Evolutionary conservation across 2,329 filamentous ascomycete genomes (phyloP), one percentile per base, ranked within the genome.

Genomic region (Colletotrichum sp.): DNA sequence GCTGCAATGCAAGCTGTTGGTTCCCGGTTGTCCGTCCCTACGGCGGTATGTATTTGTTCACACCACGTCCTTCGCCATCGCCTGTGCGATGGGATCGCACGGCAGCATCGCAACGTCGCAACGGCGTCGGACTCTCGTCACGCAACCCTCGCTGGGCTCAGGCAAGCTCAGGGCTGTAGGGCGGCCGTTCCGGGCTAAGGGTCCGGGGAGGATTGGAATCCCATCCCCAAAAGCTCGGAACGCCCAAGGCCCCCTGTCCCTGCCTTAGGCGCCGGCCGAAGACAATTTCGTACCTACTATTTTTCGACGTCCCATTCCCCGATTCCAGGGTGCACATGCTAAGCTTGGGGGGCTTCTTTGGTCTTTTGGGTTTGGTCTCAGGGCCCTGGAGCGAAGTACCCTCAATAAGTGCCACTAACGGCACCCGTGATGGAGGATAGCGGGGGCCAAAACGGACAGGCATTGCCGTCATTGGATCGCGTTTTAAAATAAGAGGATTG

Each of bases 401-500:
- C 43, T 33, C 43, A 51, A 51, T 13, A 51, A 11, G 43, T 51
- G 43, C 43, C 43, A 51, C 43, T 36, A 33, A 43, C 18, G 8
- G 36, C 21, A 31, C 59, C 54, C 24, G n/a, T 18, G 15, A 58
- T 29, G n/a, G 51, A 27, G 31, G 31, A 18, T 21, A 33, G 55
- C 54, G 34, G 68, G 61, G 62, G 21, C 67, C n/a, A 24, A 24
- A 34, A 54, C 24, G n/a, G 16, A 69, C 43, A 66, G 70, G 70
- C 68, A 43, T 70, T 73, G 68, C 67, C 67, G 68, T 66, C 68
- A 70, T 70, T 71, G 70, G 70, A 61, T 61, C 66, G 66, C 29
- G 59, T 65, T 73, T 70, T 70, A 55, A 73, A 70, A 73, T 73
- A 73, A 73, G 71, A 71, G 62, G 71, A 70, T 55, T 67, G 66